Evolutionary conservation across 1,139 yeast species (phyloP).

Genomic region (Kodamaea arcana): DNA sequence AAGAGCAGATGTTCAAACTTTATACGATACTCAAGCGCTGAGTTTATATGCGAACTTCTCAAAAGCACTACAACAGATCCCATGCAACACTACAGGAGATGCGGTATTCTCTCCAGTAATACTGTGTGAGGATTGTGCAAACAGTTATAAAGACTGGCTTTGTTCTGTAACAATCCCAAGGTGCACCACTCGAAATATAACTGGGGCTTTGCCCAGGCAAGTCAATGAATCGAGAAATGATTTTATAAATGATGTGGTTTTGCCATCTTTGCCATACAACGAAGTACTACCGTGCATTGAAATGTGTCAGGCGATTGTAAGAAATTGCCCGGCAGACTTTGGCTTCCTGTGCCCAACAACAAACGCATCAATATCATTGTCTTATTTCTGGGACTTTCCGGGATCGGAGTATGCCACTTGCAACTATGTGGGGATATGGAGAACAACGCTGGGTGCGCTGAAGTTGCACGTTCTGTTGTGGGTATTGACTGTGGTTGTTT

Average conservation of each 20-base stretch:
- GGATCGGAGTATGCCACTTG: constrained; percentile 36
- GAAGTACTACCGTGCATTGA: constrained; percentile 86
- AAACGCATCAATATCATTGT: constrained; percentile 30
- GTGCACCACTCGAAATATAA: constrained; percentile 48
- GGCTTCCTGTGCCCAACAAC: constrained; percentile 67
- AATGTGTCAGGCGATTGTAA: constrained; percentile 71
- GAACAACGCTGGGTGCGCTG: constrained; percentile 1
- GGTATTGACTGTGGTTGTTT: constrained; percentile 1
- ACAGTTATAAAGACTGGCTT: constrained; percentile 79
- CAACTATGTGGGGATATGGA: constrained; percentile 41
- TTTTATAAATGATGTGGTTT: constrained; percentile 51
- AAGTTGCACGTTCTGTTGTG: constrained; percentile 4
- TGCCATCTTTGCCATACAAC: constrained; percentile 60
- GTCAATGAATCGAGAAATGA: constrained; percentile 57
- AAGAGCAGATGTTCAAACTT: constrained; percentile 19
- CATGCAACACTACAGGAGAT: constrained; percentile 73
- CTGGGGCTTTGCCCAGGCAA: constrained; percentile 47
- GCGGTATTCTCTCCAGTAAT: constrained; percentile 69
- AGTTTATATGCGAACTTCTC: constrained; percentile 61
- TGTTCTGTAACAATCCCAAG: constrained; percentile 91
- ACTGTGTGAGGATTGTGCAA: constrained; percentile 68
- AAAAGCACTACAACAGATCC: constrained; percentile 68
- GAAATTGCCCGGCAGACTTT: constrained; percentile 79
- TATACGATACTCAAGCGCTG: constrained; percentile 65
- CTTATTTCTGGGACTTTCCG: constrained; percentile 47